Conservation (phyloP, 305 asterid species). For the Salvia sclarea region DNA sequence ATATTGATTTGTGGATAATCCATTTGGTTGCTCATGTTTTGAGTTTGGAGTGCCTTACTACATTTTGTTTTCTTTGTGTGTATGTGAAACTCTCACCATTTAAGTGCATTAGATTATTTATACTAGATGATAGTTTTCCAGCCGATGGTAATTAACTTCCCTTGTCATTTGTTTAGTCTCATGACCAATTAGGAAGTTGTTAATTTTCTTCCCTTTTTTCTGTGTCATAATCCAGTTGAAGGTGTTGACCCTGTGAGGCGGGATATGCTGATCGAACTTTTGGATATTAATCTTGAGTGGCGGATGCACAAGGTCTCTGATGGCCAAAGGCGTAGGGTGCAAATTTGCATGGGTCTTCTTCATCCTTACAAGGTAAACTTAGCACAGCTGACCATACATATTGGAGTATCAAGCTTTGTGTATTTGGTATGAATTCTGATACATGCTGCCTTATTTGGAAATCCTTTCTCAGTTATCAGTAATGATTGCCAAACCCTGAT, state of each 20-base stretch:
- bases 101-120: slow-evolving; percentile 4
- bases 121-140: not conserved
- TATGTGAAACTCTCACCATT: not conserved
- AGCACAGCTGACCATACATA: slow-evolving; percentile 20
- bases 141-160: slow-evolving; percentile 4
- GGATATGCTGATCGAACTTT: slow-evolving; percentile 75
- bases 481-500: not conserved
- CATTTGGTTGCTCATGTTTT: slow-evolving; percentile 13
- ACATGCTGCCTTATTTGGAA: slow-evolving; percentile 6
- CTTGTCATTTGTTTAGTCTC: slow-evolving; percentile 16
- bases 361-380: slow-evolving; percentile 79
- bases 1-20: not conserved
- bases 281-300: slow-evolving; percentile 90
- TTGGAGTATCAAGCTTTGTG: slow-evolving; percentile 9
- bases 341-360: slow-evolving; percentile 98
- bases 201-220: slow-evolving; percentile 18
- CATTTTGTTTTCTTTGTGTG: not conserved
- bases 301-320: slow-evolving; percentile 99
- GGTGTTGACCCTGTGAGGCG: slow-evolving; percentile 91
- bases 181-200: slow-evolving; percentile 20
- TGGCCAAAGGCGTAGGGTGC: slow-evolving; percentile 97
- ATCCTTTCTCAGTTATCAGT: not conserved
- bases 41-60: not conserved
- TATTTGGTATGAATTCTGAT: slow-evolving; percentile 4
- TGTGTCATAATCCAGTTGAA: slow-evolving; percentile 62